Evolutionary conservation across 768 basidiomycete species (phyloP).

Genomic region (Mycena maculata): DNA sequence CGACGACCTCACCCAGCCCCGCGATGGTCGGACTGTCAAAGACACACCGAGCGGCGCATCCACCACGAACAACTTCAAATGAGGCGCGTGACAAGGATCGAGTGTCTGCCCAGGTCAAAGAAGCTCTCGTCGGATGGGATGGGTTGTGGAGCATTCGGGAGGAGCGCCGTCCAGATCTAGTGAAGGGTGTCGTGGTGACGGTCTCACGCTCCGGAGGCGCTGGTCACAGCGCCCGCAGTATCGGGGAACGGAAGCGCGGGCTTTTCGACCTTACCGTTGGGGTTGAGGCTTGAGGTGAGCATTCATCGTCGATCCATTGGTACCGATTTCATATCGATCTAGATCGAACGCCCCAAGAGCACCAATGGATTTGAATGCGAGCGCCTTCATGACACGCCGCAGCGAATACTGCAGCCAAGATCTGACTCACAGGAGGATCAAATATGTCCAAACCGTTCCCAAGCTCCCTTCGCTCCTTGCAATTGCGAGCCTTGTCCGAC

Average conservation of each 20-base stretch:
- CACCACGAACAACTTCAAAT: constrained; percentile 94
- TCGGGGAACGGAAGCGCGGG: constrained; percentile 98
- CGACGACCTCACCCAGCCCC: constrained; percentile 81
- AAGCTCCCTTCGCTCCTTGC: constrained; percentile 60
- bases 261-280: constrained; percentile 99
- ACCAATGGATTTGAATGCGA: constrained; percentile 92
- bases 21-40: constrained; percentile 91
- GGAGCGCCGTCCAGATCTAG: constrained; percentile 84
- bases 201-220: constrained; percentile 57
- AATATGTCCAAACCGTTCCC: constrained; percentile 79
- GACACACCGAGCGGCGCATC: constrained; percentile 92
- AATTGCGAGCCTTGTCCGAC: too few species aligned
- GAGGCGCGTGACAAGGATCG: constrained; percentile 95
- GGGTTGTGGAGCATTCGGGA: constrained; percentile 81
- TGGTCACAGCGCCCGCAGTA: constrained; percentile 75
- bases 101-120: constrained; percentile 98
- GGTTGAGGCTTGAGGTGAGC: constrained; percentile 88
- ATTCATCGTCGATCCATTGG: constrained; percentile 72
- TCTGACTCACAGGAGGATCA: constrained; percentile 75
- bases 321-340: constrained; percentile 82
- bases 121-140: constrained; percentile 94
- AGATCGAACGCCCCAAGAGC: constrained; percentile 95
- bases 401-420: constrained; percentile 73
- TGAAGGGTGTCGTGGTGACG: constrained; percentile 80
- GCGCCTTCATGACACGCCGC: constrained; percentile 83